Conservation (phyloP, 331 rosid species). For the Quercus phellos region DNA sequence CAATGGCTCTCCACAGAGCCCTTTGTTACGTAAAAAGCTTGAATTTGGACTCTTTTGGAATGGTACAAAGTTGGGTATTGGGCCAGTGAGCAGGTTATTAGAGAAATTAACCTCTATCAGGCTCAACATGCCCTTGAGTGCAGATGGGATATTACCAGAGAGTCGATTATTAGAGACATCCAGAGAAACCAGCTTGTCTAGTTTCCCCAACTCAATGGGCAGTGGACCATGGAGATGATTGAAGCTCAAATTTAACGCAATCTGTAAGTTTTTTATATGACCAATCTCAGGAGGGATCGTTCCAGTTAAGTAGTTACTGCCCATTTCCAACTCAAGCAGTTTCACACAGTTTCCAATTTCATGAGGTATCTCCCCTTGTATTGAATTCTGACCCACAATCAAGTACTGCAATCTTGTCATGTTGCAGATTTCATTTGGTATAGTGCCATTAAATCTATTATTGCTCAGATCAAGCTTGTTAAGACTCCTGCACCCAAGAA, state of each 20-base stretch:
- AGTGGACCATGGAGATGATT: conserved; percentile 79
- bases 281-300: conserved; percentile 88
- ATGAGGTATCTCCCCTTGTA: conserved; percentile 85
- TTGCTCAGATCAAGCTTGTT: conserved; percentile 93
- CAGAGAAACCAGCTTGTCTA: conserved; percentile 91
- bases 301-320: conserved; percentile 84
- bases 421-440: conserved; percentile 81
- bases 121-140: conserved; percentile 92
- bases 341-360: conserved; percentile 85
- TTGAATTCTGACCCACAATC: conserved; percentile 77
- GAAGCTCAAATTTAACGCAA: conserved; percentile 88
- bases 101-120: conserved; percentile 97
- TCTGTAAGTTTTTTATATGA: conserved; percentile 90
- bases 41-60: conserved; percentile 88
- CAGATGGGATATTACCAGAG: conserved; percentile 69
- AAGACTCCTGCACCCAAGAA: conserved; percentile 75
- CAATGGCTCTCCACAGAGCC: conserved; percentile 93
- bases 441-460: conserved; percentile 82
- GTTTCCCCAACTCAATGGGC: conserved; percentile 81
- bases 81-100: conserved; percentile 76
- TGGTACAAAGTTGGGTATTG: conserved; percentile 76
- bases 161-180: conserved; percentile 87
- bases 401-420: conserved; percentile 85
- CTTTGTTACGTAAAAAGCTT: conserved; percentile 74
- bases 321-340: conserved; percentile 80